phyloP scores from a whole-genome alignment of 148 eudicot genomes.

The Rhododendron henanense region DNA sequence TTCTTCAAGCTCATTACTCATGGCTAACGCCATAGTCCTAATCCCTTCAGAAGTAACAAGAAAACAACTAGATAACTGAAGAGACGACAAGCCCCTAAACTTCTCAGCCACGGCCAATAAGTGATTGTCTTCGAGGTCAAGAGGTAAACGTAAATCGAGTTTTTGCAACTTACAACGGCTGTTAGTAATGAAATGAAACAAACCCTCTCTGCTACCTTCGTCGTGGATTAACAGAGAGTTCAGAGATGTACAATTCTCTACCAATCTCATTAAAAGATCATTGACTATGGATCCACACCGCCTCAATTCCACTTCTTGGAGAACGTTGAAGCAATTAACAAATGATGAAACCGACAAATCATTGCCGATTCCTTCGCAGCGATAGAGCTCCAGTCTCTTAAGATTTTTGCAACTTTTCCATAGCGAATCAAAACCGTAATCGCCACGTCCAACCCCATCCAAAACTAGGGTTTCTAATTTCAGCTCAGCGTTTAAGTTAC shows the following conservation, averaged over 20 bases:
- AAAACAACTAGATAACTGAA: conserved; percentile 44
- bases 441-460: neutral
- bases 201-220: conserved; percentile 46
- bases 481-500: neutral
- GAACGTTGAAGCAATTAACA: neutral
- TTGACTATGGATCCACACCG: neutral
- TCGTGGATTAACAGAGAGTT: conserved; percentile 41
- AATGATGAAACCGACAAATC: neutral
- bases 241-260: neutral
- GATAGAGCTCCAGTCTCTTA: neutral
- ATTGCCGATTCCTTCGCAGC: neutral
- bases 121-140: conserved; percentile 47
- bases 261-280: neutral
- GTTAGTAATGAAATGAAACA: conserved; percentile 41
- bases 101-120: conserved; percentile 31
- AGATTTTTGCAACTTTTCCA: neutral
- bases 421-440: neutral
- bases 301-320: neutral
- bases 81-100: conserved; percentile 26
- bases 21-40: conserved; percentile 20
- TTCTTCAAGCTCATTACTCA: conserved; percentile 33
- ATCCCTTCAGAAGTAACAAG: conserved; percentile 50
- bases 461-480: neutral
- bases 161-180: conserved; percentile 30
- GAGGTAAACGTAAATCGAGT: conserved; percentile 51